These are phyloP conservation scores for Raddia distichophylla DNA, from an alignment of 176 grass and related monocot genomes.

Conservation along the genomic window DNA sequence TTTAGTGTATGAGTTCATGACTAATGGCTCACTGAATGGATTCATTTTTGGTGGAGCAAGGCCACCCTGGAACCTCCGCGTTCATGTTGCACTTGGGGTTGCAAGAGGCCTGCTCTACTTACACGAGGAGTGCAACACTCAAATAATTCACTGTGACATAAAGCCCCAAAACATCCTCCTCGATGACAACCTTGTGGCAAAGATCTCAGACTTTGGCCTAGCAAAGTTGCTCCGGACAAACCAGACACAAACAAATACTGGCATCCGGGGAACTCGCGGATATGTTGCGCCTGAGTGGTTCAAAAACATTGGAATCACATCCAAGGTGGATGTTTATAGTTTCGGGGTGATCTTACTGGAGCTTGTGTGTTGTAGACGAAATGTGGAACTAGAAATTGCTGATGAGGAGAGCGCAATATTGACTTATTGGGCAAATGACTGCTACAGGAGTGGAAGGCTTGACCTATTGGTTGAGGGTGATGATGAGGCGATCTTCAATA, in stretches of 20 bases:
- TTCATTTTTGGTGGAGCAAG: slow-evolving; percentile 22
- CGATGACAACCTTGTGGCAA: slow-evolving; percentile 42
- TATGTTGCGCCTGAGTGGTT: slow-evolving; percentile 64
- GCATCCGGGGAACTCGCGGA: slow-evolving; percentile 54
- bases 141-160: slow-evolving; percentile 57
- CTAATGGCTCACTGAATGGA: slow-evolving; percentile 11
- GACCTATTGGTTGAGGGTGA: slow-evolving; percentile 36
- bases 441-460: slow-evolving; percentile 35
- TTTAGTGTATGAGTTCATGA: slow-evolving; percentile 33
- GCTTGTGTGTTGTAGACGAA: slow-evolving; percentile 51
- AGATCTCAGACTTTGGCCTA: slow-evolving; percentile 58
- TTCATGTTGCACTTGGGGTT: slow-evolving; percentile 28
- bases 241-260: slow-evolving; percentile 50
- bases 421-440: slow-evolving; percentile 55
- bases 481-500: slow-evolving; percentile 35
- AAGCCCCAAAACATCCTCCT: slow-evolving; percentile 55
- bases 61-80: slow-evolving; percentile 10
- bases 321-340: slow-evolving; percentile 55
- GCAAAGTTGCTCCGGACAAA: slow-evolving; percentile 48
- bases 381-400: slow-evolving; percentile 35
- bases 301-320: slow-evolving; percentile 55
- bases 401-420: slow-evolving; percentile 38
- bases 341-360: slow-evolving; percentile 63
- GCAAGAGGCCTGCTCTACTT: slow-evolving; percentile 37
- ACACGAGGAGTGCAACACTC: slow-evolving; percentile 39